Evolutionary conservation across 2,329 filamentous ascomycete genomes (phyloP).

Genomic region (Capronia epimyces): DNA sequence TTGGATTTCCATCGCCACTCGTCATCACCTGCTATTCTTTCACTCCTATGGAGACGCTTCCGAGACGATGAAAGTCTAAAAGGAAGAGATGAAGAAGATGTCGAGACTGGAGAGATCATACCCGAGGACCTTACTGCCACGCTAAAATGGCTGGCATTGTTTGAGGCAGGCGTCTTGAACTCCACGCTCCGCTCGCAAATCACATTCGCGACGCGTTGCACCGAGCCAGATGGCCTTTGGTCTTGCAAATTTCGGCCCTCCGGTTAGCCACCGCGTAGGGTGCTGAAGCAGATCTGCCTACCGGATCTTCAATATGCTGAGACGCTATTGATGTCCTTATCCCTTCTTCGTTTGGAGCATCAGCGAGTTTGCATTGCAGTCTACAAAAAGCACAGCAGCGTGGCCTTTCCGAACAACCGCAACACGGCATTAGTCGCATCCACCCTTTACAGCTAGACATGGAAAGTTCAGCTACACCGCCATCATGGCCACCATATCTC

Average conservation of each 20-base stretch:
- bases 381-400: constrained; percentile 11
- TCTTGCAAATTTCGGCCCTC: constrained; percentile 12
- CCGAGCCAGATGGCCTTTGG: constrained; percentile 11
- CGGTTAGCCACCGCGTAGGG: constrained; percentile 25
- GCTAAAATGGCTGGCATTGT: constrained; percentile 23
- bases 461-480: not conserved
- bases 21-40: constrained; percentile 26
- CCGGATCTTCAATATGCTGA: constrained; percentile 20
- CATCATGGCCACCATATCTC: not conserved
- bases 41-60: constrained; percentile 28
- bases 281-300: constrained; percentile 20
- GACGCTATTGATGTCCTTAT: constrained; percentile 16
- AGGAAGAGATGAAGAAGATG: constrained; percentile 12
- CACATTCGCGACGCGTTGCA: constrained; percentile 9
- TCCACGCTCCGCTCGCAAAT: constrained; percentile 9
- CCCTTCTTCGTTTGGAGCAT: constrained; percentile 19
- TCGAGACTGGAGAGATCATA: constrained; percentile 17
- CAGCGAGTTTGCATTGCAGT: constrained; percentile 18
- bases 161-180: constrained; percentile 14
- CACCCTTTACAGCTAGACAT: not conserved
- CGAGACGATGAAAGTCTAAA: constrained; percentile 6
- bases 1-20: constrained; percentile 66
- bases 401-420: not conserved
- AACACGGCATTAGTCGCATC: not conserved
- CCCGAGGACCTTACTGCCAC: constrained; percentile 15